Conservation (phyloP, 257 asterid genomes). For the Przewalskia tangutica region DNA sequence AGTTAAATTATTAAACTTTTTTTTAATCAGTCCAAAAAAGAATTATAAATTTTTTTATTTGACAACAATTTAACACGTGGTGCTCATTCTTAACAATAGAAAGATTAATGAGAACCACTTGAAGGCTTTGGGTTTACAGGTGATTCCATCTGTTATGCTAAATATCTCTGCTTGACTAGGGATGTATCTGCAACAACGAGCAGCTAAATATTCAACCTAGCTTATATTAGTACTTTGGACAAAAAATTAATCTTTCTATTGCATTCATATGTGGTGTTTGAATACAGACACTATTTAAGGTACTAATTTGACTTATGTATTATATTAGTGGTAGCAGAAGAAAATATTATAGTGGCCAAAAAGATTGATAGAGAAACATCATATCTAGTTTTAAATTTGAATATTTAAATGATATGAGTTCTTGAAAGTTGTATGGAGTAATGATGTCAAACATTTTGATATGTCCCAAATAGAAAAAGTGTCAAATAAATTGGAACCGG, state of each 20-base stretch:
- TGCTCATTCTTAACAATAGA: too few species aligned
- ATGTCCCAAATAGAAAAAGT: background rate
- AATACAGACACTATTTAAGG: background rate
- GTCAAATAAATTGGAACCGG: background rate
- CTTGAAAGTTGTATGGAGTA: background rate
- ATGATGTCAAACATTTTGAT: background rate
- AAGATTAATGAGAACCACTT: too few species aligned
- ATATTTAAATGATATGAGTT: background rate
- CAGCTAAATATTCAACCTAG: background rate
- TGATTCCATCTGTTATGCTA: constrained; percentile 16
- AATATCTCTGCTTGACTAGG: background rate
- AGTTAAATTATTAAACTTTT: too few species aligned
- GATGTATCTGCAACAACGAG: background rate
- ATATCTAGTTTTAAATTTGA: background rate
- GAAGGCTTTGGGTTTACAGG: constrained; percentile 89
- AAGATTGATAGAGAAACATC: background rate
- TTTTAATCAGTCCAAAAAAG: too few species aligned
- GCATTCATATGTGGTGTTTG: background rate
- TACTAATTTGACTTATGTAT: background rate
- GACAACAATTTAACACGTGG: too few species aligned
- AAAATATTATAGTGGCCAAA: background rate
- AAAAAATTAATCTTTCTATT: background rate
- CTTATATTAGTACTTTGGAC: background rate
- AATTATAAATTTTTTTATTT: too few species aligned
- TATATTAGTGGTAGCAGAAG: background rate